A percentile compares a stretch with the other conserved stretches of the same genome.
These are phyloP conservation scores for Cyclotella atomus DNA, from an alignment of 108 stramenopile species.

Conservation along the genomic window DNA sequence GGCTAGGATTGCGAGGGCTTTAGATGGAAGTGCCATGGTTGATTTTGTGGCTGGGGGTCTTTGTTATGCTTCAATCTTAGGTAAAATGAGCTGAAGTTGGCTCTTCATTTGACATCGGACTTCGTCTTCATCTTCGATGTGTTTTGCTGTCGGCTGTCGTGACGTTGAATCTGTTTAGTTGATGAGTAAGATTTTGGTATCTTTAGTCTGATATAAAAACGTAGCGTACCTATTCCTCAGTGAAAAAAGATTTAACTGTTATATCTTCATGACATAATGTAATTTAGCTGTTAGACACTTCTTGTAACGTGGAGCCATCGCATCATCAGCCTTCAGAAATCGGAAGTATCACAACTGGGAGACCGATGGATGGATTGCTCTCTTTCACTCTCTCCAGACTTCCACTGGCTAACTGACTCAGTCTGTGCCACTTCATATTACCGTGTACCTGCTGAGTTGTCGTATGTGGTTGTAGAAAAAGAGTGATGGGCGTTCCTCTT, in stretches of 20 bases:
- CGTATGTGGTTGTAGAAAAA: background rate
- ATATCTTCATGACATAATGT: background rate
- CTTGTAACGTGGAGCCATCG: background rate
- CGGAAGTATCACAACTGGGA: background rate
- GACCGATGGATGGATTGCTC: background rate
- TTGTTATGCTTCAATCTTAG: background rate
- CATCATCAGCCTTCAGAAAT: too few relatives aligned
- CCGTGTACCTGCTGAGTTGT: background rate
- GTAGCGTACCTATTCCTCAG: background rate
- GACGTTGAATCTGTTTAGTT: background rate
- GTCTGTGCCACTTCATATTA: background rate
- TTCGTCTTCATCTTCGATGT: background rate
- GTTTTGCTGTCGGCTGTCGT: background rate
- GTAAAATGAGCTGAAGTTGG: too few relatives aligned
- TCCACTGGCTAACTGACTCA: too few relatives aligned
- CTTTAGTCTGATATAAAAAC: background rate
- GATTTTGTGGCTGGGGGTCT: background rate
- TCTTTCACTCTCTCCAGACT: too few relatives aligned
- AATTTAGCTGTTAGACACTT: background rate
- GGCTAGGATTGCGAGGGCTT: background rate
- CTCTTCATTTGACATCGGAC: too few relatives aligned
- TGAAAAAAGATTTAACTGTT: too few relatives aligned
- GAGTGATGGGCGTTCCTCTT: too few relatives aligned
- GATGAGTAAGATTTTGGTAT: background rate
- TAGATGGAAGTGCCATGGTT: background rate